A percentile compares a stretch with the other conserved stretches of the same genome.
These are phyloP conservation scores for Sideroxylon spinosum DNA, from an alignment of 179 eudicot species.

Conservation along the genomic window DNA sequence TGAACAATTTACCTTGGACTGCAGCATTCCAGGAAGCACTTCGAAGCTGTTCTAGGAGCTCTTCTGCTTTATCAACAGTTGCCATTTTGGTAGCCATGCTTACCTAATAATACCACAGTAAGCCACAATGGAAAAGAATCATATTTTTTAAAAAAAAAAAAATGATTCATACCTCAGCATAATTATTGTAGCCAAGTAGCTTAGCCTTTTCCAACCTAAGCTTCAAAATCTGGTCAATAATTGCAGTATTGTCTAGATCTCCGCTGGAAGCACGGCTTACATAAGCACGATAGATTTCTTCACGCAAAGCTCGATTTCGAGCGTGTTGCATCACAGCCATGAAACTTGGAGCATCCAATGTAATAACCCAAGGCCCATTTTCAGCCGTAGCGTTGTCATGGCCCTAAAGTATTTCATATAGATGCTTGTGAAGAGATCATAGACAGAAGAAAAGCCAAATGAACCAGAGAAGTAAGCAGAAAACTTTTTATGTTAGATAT, in stretches of 20 bases:
- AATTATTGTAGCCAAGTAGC: slow-evolving; percentile 85
- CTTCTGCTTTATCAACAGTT: slow-evolving; percentile 86
- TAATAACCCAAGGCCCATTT: slow-evolving; percentile 94
- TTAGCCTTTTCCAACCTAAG: slow-evolving; percentile 85
- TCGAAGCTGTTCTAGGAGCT: slow-evolving; percentile 86
- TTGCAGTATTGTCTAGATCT: slow-evolving; percentile 79
- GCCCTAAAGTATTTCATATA: slow-evolving; percentile 40
- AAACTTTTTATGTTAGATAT: background rate
- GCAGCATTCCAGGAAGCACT: slow-evolving; percentile 92
- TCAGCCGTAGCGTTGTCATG: slow-evolving; percentile 95
- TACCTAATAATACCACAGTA: slow-evolving; percentile 49
- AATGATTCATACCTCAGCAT: slow-evolving; percentile 67
- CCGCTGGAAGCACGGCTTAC: slow-evolving; percentile 90
- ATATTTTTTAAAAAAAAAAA: background rate
- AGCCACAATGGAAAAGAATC: slow-evolving; percentile 10
- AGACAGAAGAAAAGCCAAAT: slow-evolving; percentile 11
- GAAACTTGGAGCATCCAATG: slow-evolving; percentile 89
- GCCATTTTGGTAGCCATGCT: slow-evolving; percentile 99
- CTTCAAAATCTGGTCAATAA: slow-evolving; percentile 79
- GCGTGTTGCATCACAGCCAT: slow-evolving; percentile 94
- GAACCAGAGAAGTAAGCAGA: slow-evolving; percentile 1
- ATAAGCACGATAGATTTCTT: slow-evolving; percentile 92
- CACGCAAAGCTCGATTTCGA: slow-evolving; percentile 67
- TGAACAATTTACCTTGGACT: slow-evolving; percentile 54
- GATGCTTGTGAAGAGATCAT: background rate